These are phyloP conservation scores for Coffea eugenioides DNA, from an alignment of 257 asterid genomes.

Conservation along the genomic window DNA sequence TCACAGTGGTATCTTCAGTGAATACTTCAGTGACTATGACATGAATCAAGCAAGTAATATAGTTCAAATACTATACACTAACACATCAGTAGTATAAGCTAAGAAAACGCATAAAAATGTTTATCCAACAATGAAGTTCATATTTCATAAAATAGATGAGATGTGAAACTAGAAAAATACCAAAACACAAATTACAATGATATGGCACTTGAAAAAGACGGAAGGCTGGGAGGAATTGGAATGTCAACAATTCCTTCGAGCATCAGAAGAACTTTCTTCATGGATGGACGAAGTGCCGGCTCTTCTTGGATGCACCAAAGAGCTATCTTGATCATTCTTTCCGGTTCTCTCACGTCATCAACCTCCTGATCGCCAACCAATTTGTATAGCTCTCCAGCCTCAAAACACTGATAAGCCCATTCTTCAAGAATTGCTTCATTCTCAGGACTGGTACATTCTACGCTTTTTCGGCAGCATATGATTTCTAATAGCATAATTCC, in stretches of 20 bases:
- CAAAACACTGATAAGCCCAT: conserved; percentile 37
- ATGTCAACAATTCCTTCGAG: conserved; percentile 59
- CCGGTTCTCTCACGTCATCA: conserved; percentile 22
- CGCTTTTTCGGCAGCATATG: conserved; percentile 35
- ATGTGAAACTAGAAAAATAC: neutral
- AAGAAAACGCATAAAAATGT: too few relatives aligned
- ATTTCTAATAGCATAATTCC: conserved; percentile 45
- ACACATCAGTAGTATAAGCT: too few relatives aligned
- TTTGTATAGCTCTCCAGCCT: conserved; percentile 19
- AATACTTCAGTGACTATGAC: too few relatives aligned
- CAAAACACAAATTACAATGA: neutral
- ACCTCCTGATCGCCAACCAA: conserved; percentile 33
- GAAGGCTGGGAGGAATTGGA: conserved; percentile 52
- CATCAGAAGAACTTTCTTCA: conserved; percentile 54
- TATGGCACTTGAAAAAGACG: conserved; percentile 34
- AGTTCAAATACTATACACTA: too few relatives aligned
- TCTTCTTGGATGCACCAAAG: conserved; percentile 58
- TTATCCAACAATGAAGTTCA: too few relatives aligned
- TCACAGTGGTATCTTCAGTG: too few relatives aligned
- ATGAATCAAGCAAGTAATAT: too few relatives aligned
- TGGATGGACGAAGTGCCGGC: conserved; percentile 51
- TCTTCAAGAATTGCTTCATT: conserved; percentile 41
- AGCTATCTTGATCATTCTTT: conserved; percentile 42
- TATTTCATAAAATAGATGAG: too few relatives aligned
- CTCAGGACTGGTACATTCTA: conserved; percentile 32